These are phyloP conservation scores for Gnomoniopsis smithogilvyi DNA, from an alignment of 2,329 filamentous ascomycete genomes.

Conservation along the genomic window DNA sequence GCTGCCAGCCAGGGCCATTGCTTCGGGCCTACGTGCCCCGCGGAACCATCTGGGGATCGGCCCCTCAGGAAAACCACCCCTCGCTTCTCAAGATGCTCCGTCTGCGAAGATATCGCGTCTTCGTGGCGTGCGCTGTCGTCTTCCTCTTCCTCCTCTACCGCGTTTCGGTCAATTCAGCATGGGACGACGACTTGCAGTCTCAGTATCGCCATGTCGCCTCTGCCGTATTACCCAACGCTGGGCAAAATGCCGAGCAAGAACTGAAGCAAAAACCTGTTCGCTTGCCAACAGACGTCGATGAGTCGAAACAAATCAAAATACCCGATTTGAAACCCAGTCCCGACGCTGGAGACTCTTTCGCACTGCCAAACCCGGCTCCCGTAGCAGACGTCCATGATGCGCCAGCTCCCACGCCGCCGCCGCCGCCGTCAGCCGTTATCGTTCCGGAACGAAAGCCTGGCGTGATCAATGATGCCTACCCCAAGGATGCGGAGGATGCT, in stretches of 20 bases:
- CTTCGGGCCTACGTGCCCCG: background rate
- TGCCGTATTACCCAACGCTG: background rate
- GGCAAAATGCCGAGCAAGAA: background rate
- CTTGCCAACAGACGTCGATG: constrained; percentile 1
- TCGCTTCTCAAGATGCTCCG: constrained; percentile 45
- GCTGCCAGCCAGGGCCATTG: background rate
- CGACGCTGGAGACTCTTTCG: constrained; percentile 24
- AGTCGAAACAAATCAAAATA: constrained; percentile 21
- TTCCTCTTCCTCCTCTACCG: constrained; percentile 54
- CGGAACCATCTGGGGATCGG: background rate
- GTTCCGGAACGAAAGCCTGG: constrained; percentile 29
- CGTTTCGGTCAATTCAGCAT: constrained; percentile 38
- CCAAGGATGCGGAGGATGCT: constrained; percentile 20
- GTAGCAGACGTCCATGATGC: constrained; percentile 19
- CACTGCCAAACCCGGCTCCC: constrained; percentile 23
- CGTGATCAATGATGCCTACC: constrained; percentile 20
- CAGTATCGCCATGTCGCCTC: constrained; percentile 7
- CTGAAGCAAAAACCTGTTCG: constrained; percentile 1
- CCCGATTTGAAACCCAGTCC: constrained; percentile 27
- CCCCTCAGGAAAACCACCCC: background rate
- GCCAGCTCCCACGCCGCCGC: constrained; percentile 23
- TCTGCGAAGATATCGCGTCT: constrained; percentile 59
- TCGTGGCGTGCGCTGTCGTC: constrained; percentile 52
- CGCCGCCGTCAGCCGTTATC: constrained; percentile 24
- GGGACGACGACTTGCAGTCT: constrained; percentile 23